These are phyloP conservation scores for Corymbia citriodora DNA, from an alignment of 441 rosid species.

Conservation along the genomic window DNA sequence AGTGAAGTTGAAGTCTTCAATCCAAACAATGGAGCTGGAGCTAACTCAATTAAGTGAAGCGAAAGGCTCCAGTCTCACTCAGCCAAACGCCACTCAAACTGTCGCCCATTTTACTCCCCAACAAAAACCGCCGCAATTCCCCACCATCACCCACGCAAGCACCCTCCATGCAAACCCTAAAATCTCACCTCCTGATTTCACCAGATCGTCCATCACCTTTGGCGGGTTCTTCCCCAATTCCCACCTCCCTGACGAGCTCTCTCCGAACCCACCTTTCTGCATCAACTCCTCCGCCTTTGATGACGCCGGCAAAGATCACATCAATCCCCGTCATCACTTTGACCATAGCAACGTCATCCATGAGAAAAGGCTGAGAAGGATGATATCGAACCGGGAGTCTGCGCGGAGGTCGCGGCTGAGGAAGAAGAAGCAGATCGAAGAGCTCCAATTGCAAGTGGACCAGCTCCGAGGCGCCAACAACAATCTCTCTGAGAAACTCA, in stretches of 20 bases:
- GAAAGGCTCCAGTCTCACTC: neutral
- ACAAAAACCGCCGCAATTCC: neutral
- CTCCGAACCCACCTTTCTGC: neutral
- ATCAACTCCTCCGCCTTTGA: neutral
- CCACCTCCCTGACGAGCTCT: neutral
- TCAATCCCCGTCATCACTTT: neutral
- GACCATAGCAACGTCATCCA: neutral
- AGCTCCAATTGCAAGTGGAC: conserved; percentile 56
- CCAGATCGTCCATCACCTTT: neutral
- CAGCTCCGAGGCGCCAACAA: conserved; percentile 50
- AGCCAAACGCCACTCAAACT: neutral
- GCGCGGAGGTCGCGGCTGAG: conserved; percentile 73
- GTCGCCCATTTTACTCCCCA: neutral
- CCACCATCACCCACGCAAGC: neutral
- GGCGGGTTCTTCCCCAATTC: neutral
- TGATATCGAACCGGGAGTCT: conserved; percentile 73
- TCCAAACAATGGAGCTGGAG: neutral
- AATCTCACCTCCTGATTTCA: neutral
- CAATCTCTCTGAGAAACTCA: conserved; percentile 66
- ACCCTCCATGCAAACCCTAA: neutral
- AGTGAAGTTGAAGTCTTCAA: neutral
- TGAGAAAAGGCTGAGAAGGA: conserved; percentile 59
- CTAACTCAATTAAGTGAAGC: neutral
- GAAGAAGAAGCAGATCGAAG: conserved; percentile 74
- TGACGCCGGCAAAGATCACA: neutral